Evolutionary conservation across 2,329 filamentous ascomycete species (phyloP).

Genomic region (Rutstroemia sp.): DNA sequence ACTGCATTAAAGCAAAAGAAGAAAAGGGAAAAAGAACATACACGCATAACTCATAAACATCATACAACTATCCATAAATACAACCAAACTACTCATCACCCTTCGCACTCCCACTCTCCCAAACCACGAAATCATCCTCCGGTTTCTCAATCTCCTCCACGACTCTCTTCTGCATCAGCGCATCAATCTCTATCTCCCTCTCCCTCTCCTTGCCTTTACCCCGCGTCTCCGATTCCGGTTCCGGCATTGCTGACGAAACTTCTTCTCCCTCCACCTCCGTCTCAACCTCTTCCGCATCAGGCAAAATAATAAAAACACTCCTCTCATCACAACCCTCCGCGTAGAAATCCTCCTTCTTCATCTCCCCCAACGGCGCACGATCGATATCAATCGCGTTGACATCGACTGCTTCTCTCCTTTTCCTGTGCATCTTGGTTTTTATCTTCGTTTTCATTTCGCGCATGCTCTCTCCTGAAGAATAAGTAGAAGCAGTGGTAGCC

Average conservation of each 20-base stretch:
- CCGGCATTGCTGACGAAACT: background rate
- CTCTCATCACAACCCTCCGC: slow-evolving; percentile 56
- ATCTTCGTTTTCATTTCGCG: slow-evolving; percentile 23
- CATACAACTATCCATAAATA: background rate
- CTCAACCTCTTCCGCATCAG: slow-evolving; percentile 31
- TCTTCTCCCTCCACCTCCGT: background rate
- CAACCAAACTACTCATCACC: slow-evolving; percentile 31
- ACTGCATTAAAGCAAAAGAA: no score
- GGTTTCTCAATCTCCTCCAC: slow-evolving; percentile 51
- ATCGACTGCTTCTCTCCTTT: slow-evolving; percentile 30
- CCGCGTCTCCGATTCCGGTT: no score
- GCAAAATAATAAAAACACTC: slow-evolving; percentile 55
- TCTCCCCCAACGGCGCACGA: slow-evolving; percentile 58
- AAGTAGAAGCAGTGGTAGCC: slow-evolving; percentile 11
- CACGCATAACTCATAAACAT: background rate
- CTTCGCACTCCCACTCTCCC: slow-evolving; percentile 61
- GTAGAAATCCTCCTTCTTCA: slow-evolving; percentile 62
- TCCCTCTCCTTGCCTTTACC: background rate
- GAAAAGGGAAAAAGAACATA: no score
- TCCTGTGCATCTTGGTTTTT: slow-evolving; percentile 27
- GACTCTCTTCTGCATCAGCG: slow-evolving; percentile 35
- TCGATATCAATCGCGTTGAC: slow-evolving; percentile 58
- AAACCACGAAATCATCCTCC: slow-evolving; percentile 57
- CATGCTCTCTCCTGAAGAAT: background rate
- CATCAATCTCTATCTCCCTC: slow-evolving; percentile 30